phyloP scores from a whole-genome alignment of 768 basidiomycete genomes.

The Auriculariales sp. region DNA sequence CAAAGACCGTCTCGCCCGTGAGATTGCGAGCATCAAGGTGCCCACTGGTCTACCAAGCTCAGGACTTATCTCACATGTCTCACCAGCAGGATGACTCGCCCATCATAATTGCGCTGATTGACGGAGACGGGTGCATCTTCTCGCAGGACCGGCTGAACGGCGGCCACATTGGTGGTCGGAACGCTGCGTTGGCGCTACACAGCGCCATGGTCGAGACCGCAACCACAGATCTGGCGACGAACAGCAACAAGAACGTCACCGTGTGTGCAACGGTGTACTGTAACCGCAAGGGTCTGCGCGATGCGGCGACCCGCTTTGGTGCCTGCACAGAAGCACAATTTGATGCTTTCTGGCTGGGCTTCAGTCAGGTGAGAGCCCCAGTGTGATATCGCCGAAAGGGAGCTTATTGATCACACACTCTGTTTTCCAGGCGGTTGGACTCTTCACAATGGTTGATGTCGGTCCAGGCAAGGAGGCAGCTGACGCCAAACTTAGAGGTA shows the following conservation, averaged over 20 bases:
- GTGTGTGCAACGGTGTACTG: background rate
- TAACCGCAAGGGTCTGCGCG: background rate
- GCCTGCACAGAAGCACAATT: constrained; percentile 52
- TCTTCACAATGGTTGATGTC: constrained; percentile 57
- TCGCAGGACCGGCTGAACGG: constrained; percentile 32
- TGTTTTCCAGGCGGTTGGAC: constrained; percentile 49
- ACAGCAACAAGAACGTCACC: background rate
- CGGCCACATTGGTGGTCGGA: constrained; percentile 43
- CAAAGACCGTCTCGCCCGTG: background rate
- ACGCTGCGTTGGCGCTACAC: constrained; percentile 35
- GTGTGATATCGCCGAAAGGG: background rate
- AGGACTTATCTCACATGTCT: background rate
- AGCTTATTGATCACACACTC: background rate
- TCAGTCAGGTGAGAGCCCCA: background rate
- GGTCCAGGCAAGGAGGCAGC: constrained; percentile 60
- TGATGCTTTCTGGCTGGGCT: constrained; percentile 44
- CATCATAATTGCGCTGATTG: constrained; percentile 47
- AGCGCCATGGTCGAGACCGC: constrained; percentile 12
- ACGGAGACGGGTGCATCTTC: constrained; percentile 54
- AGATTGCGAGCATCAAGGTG: background rate
- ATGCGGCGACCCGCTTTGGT: constrained; percentile 28
- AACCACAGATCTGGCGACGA: background rate
- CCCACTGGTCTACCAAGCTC: too few species aligned
- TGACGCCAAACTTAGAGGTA: constrained; percentile 65
- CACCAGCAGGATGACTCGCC: constrained; percentile 38